Evolutionary conservation across 345 rosid species (phyloP).

Genomic region (Aurinia saxatilis): DNA sequence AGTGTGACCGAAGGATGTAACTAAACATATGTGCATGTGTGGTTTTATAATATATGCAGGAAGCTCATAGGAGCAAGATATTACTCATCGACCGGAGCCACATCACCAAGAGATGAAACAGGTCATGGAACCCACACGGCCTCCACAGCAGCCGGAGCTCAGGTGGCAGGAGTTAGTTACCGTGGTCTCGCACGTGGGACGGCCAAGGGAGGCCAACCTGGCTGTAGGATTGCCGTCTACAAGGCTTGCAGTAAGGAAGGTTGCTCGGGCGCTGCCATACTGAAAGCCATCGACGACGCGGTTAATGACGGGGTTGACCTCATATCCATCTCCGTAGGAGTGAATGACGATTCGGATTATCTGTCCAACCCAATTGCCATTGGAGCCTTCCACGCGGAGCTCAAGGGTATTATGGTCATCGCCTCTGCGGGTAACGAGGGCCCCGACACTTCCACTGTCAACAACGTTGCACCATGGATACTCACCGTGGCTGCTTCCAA

Average conservation of each 20-base stretch:
- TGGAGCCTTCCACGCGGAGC: constrained; percentile 42
- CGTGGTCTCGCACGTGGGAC: constrained; percentile 40
- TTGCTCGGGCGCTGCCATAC: constrained; percentile 21
- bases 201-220: constrained; percentile 29
- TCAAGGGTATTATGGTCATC: constrained; percentile 27
- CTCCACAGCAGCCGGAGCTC: constrained; percentile 39
- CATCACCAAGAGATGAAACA: constrained; percentile 37
- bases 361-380: constrained; percentile 30
- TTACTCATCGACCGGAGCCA: constrained; percentile 26
- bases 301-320: constrained; percentile 44
- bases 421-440: constrained; percentile 28
- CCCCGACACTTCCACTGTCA: constrained; percentile 24
- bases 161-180: constrained; percentile 30
- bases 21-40: neutral
- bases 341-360: constrained; percentile 11
- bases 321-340: constrained; percentile 36
- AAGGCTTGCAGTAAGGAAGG: constrained; percentile 34
- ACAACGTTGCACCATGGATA: constrained; percentile 41
- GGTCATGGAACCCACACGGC: constrained; percentile 53
- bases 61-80: constrained; percentile 47
- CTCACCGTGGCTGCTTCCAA: constrained; percentile 40
- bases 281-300: constrained; percentile 43
- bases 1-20: too few relatives aligned
- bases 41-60: constrained; percentile 10
- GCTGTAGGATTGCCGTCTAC: constrained; percentile 38